These are phyloP conservation scores for Psidium guajava DNA, from an alignment of 345 rosid genomes.

Conservation along the genomic window DNA sequence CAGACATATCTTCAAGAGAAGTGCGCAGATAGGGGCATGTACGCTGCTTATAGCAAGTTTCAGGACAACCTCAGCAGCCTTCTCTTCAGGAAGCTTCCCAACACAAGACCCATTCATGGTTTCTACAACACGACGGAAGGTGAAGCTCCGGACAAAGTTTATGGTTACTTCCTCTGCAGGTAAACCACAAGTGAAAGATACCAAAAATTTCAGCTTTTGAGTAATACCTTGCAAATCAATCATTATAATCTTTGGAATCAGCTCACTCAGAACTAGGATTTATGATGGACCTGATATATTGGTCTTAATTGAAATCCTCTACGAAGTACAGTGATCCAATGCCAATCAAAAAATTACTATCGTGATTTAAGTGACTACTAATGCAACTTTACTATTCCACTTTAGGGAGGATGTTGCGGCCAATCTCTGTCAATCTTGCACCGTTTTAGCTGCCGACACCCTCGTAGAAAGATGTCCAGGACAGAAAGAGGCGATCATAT, in stretches of 20 bases:
- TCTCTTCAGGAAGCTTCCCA: background rate
- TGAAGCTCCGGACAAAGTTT: background rate
- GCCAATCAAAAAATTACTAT: background rate
- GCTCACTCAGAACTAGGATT: background rate
- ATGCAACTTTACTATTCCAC: background rate
- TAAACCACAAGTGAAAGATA: background rate
- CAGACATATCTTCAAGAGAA: background rate
- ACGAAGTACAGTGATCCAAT: background rate
- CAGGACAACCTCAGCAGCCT: background rate
- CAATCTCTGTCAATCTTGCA: constrained; percentile 7
- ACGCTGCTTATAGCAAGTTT: background rate
- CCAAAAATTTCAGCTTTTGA: background rate
- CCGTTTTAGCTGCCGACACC: background rate
- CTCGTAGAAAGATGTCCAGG: constrained; percentile 9
- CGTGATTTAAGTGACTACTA: background rate
- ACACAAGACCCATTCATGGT: background rate
- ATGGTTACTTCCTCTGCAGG: constrained; percentile 7
- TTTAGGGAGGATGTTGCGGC: background rate
- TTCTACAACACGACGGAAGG: background rate
- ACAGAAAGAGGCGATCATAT: constrained; percentile 10
- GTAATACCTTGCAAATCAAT: background rate
- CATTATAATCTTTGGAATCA: background rate
- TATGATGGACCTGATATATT: background rate
- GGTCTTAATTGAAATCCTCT: background rate
- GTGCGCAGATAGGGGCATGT: background rate